These are phyloP conservation scores for Paspalum notatum DNA, from an alignment of 176 grass and related monocot species.

Conservation along the genomic window DNA sequence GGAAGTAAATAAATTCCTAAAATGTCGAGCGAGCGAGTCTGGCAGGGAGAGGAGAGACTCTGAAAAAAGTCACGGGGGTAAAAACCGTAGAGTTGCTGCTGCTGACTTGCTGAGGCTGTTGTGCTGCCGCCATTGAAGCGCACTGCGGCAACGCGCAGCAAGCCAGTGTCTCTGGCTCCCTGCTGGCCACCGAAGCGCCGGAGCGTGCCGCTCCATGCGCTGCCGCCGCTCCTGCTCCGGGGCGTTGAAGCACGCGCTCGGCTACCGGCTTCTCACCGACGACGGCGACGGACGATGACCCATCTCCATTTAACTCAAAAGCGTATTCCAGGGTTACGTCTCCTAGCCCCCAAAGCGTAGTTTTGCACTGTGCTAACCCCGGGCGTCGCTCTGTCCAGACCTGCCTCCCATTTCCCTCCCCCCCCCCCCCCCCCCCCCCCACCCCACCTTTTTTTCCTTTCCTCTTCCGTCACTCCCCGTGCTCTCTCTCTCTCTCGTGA, in stretches of 20 bases:
- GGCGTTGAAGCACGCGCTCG: neutral
- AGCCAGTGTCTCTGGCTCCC: neutral
- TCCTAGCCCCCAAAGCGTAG: neutral
- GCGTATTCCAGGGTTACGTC: neutral
- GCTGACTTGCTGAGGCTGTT: too few species aligned
- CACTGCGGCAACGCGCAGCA: too few species aligned
- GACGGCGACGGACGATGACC: neutral
- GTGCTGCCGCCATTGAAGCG: neutral
- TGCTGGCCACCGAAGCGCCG: neutral
- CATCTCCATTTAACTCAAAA: neutral
- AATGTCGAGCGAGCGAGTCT: neutral
- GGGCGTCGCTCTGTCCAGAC: too few species aligned
- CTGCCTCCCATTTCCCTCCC: too few species aligned
- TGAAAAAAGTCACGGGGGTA: too few species aligned
- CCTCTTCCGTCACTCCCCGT: too few species aligned
- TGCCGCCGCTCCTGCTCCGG: neutral
- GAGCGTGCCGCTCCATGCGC: neutral
- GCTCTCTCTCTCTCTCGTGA: neutral
- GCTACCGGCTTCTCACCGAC: neutral
- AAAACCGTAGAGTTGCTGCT: neutral
- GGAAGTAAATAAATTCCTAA: neutral
- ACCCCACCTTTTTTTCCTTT: too few species aligned
- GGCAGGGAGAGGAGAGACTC: neutral
- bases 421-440: too few species aligned
- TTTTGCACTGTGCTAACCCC: too few species aligned